A percentile compares a stretch with the other conserved stretches of the same genome.
These are phyloP conservation scores for Bifiguratus adelaidae DNA, from an alignment of 192 early-diverging fungal genomes.

Conservation along the genomic window DNA sequence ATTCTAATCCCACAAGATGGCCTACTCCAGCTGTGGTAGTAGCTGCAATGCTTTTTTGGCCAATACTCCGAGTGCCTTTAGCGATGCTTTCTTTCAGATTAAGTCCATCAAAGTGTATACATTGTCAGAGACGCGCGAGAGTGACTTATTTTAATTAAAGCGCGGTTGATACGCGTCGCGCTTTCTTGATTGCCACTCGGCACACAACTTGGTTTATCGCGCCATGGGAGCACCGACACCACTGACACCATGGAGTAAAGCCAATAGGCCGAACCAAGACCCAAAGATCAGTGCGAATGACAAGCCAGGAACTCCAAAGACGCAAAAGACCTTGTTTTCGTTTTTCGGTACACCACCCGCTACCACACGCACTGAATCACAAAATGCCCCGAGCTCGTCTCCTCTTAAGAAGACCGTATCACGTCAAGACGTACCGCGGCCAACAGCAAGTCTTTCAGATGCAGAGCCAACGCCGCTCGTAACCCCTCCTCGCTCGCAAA, in stretches of 20 bases:
- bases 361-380: background rate
- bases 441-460: background rate
- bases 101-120: constrained; percentile 11
- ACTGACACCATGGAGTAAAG: too few species aligned
- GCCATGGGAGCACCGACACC: too few species aligned
- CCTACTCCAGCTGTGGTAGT: constrained; percentile 6
- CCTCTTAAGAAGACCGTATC: background rate
- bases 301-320: background rate
- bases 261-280: too few species aligned
- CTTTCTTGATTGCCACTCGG: too few species aligned
- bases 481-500: background rate
- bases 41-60: constrained; percentile 4
- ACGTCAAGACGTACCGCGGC: background rate
- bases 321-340: constrained; percentile 3
- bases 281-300: too few species aligned
- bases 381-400: background rate
- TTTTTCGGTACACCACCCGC: constrained; percentile 1
- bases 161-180: too few species aligned
- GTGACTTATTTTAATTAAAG: too few species aligned
- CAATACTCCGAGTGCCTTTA: constrained; percentile 1
- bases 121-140: too few species aligned
- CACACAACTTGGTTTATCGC: too few species aligned
- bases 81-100: constrained; percentile 4
- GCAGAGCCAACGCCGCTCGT: background rate
- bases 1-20: constrained; percentile 25